A percentile compares a stretch with the other conserved stretches of the same genome.
These are phyloP conservation scores for Wickerhamomyces silvicola DNA, from an alignment of 805 yeast species.

Conservation along the genomic window DNA sequence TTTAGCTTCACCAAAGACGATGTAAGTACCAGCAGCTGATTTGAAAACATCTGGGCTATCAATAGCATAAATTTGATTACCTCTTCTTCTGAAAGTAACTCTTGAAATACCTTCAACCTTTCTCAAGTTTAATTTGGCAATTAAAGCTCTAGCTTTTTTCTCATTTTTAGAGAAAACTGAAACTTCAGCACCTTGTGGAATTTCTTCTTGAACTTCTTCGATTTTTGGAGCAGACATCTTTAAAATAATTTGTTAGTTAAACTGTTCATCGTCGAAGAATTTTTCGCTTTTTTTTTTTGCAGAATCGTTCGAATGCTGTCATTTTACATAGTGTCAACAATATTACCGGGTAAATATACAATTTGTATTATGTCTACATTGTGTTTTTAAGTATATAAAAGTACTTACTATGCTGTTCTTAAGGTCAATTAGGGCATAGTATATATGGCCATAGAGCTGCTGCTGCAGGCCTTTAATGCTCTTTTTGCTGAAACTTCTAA, in stretches of 20 bases:
- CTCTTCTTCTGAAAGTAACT: conserved; percentile 92
- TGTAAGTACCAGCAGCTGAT: conserved; percentile 87
- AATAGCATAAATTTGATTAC: conserved; percentile 86
- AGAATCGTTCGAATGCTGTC: not conserved
- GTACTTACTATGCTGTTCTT: too few relatives aligned
- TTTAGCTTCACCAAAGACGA: conserved; percentile 97
- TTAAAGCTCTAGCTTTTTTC: conserved; percentile 89
- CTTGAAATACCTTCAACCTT: conserved; percentile 88
- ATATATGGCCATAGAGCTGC: too few relatives aligned
- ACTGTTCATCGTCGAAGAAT: conserved; percentile 5
- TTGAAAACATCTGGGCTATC: conserved; percentile 93
- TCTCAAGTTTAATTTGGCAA: conserved; percentile 84
- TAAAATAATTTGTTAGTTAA: too few relatives aligned
- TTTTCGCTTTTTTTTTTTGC: conserved; percentile 13
- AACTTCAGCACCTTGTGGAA: conserved; percentile 81
- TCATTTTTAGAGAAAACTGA: conserved; percentile 82
- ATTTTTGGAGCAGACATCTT: conserved; percentile 19
- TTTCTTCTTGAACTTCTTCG: conserved; percentile 36
- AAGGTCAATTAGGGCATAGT: too few relatives aligned
- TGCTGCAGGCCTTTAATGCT: too few relatives aligned
- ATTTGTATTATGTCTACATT: too few relatives aligned
- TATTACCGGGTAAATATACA: too few relatives aligned
- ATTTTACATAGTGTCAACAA: too few relatives aligned
- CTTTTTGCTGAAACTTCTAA: too few relatives aligned
- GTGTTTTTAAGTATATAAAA: too few relatives aligned